Base-by-base conservation (phyloP, 2,329 filamentous ascomycete genomes). In the Bipolaris gigantea region DNA sequence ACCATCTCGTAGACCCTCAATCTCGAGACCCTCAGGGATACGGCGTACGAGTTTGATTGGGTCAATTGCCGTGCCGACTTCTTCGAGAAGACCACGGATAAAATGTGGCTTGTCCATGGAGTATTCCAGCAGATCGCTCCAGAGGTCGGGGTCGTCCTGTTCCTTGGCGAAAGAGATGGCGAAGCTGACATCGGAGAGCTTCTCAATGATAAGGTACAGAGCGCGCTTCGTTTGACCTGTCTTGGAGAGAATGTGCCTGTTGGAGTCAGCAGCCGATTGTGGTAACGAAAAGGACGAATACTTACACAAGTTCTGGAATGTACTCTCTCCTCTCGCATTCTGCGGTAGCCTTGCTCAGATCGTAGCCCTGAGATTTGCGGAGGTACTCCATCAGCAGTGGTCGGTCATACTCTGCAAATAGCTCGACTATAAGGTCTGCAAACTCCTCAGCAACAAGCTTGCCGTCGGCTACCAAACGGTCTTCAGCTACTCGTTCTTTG, bases 61-160 rank as follows among this genome's bases (percentile, higher is more conserved):
- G 67, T 97, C 88, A 67, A 99, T 94, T 1, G 91, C 86, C 0
- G 92, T 97, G 33, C 94, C 94, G 1, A 96, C 93, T 76, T 97
- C 91, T 67, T 96, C 91, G 0, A 99, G 84, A 3, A 99, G 79
- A 0, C 90, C 92, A 11, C 90, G 88, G 62, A 99, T 97, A 76
- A 99, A 99, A 36, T 85, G 85, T 0, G 94, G 94, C 70, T 97
- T 96, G 76, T 97, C 92, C 94, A 99, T 97, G 56, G 89, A 93
- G 74, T 97, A 97, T 64, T 93, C 86, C 5, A 99, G 83, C 7
- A 99, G 81, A 67, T 97, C 92, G 60, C 96, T 89, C 94, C 94
- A 99, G 0, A 99, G 81, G 64, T 97, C 92, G 0, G 88, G 86
- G 65, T 97, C 92, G 59, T 94, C 87, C 70, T 97, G 92, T 57